Percentiles rank a stretch among this genome's conserved stretches.
phyloP scores from a whole-genome alignment of 2,329 filamentous ascomycete species.

The Trichophyton mentagrophytes region DNA sequence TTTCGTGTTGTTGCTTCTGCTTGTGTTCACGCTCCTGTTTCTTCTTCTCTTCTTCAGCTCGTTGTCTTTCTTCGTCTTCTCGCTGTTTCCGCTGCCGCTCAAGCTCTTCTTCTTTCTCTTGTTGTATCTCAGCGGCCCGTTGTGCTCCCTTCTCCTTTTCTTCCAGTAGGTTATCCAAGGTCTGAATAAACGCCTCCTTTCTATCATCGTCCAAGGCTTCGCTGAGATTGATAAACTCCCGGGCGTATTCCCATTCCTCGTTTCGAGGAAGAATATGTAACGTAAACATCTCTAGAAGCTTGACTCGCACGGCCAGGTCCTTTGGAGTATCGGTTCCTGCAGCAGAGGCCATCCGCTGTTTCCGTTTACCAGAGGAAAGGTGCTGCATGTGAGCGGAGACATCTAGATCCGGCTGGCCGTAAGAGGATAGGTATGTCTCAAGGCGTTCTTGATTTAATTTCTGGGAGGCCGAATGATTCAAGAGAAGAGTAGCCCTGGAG shows the following conservation, averaged over 20 bases:
- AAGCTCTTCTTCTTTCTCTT: conserved; percentile 46
- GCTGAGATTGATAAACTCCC: conserved; percentile 76
- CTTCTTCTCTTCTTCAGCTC: conserved; percentile 23
- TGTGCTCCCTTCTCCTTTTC: conserved; percentile 64
- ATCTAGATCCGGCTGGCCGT: conserved; percentile 60
- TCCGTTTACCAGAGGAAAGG: conserved; percentile 22
- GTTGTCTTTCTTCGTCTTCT: conserved; percentile 32
- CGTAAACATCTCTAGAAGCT: conserved; percentile 89
- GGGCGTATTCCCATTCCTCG: conserved; percentile 89
- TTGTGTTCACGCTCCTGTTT: conserved; percentile 20
- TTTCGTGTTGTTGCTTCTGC: conserved; percentile 16
- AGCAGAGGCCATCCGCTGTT: conserved; percentile 25
- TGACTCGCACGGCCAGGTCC: conserved; percentile 71
- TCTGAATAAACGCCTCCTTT: conserved; percentile 75
- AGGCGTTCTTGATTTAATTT: conserved; percentile 71
- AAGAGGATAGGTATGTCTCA: conserved; percentile 75
- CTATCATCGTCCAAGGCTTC: conserved; percentile 85
- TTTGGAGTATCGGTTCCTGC: conserved; percentile 69
- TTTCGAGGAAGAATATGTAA: conserved; percentile 89
- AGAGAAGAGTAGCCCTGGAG: conserved; percentile 66
- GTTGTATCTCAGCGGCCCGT: conserved; percentile 48
- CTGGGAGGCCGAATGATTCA: conserved; percentile 81
- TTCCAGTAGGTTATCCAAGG: conserved; percentile 69
- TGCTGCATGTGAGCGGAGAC: conserved; percentile 49
- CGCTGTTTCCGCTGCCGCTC: conserved; percentile 36